Percentiles rank a stretch among this genome's conserved stretches.
phyloP scores from a whole-genome alignment of 2,329 filamentous ascomycete species.

The Clonostachys sp. region DNA sequence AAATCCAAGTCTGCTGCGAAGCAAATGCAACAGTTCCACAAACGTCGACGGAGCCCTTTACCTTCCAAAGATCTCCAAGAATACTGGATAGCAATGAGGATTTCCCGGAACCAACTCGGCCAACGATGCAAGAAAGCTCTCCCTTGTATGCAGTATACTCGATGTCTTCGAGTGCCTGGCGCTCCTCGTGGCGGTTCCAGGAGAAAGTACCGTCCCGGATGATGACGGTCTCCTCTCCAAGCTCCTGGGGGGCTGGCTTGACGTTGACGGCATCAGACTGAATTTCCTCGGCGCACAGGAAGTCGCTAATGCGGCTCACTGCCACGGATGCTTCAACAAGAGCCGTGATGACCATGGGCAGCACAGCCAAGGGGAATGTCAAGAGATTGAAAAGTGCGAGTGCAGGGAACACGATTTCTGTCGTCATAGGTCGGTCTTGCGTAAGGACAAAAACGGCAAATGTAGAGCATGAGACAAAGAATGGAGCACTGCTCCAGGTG shows the following conservation, averaged over 20 bases:
- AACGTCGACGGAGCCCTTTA: constrained; percentile 76
- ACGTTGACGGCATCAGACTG: constrained; percentile 76
- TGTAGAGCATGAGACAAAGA: constrained; percentile 94
- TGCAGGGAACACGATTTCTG: constrained; percentile 93
- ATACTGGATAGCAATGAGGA: constrained; percentile 87
- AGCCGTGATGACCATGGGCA: constrained; percentile 97
- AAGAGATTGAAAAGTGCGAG: constrained; percentile 90
- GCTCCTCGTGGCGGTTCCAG: constrained; percentile 81
- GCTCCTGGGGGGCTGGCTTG: constrained; percentile 65
- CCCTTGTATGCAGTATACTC: constrained; percentile 88
- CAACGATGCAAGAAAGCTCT: constrained; percentile 88
- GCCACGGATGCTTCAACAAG: constrained; percentile 96
- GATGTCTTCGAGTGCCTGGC: constrained; percentile 72
- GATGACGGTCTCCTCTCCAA: constrained; percentile 80
- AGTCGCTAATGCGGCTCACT: constrained; percentile 77
- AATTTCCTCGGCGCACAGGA: constrained; percentile 83
- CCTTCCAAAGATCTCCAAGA: constrained; percentile 88
- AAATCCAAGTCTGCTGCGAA: constrained; percentile 89
- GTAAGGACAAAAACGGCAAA: constrained; percentile 93
- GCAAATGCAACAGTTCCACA: constrained; percentile 86
- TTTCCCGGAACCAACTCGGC: constrained; percentile 91
- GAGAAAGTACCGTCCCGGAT: constrained; percentile 87
- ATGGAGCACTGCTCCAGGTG: constrained; percentile 95
- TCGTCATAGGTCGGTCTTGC: constrained; percentile 74
- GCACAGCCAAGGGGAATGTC: constrained; percentile 86